These are phyloP conservation scores for Colletotrichum falcatum DNA, from an alignment of 2,329 filamentous ascomycete genomes.

Conservation along the genomic window DNA sequence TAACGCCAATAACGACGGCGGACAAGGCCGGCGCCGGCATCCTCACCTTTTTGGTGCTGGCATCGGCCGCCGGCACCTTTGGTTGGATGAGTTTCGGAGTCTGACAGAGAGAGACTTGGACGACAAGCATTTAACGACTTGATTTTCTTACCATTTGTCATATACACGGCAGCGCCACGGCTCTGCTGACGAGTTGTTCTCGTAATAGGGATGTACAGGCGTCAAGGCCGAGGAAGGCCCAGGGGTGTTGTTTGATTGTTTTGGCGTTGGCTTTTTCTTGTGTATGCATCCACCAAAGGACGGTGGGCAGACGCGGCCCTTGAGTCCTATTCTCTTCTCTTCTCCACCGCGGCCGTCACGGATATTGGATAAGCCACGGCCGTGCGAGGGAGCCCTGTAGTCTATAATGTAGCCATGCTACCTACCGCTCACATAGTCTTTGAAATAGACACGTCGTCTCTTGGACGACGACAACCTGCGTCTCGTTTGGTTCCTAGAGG, in stretches of 20 bases:
- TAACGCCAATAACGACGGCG: slow-evolving; percentile 54
- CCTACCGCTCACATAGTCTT: slow-evolving; percentile 30
- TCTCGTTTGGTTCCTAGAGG: background rate
- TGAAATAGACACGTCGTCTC: slow-evolving; percentile 24
- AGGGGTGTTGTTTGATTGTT: slow-evolving; percentile 40
- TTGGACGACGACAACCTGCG: background rate
- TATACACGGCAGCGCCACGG: slow-evolving; percentile 23
- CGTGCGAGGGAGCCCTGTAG: slow-evolving; percentile 15
- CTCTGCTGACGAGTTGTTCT: slow-evolving; percentile 29
- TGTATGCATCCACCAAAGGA: slow-evolving; percentile 36
- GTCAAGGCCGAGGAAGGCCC: slow-evolving; percentile 29
- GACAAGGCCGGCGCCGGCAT: slow-evolving; percentile 63
- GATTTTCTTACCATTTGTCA: slow-evolving; percentile 21
- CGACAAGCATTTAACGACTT: slow-evolving; percentile 30
- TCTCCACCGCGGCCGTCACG: slow-evolving; percentile 53
- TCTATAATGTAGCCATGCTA: slow-evolving; percentile 39
- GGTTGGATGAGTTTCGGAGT: slow-evolving; percentile 62
- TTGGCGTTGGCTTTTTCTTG: slow-evolving; percentile 43
- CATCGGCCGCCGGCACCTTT: slow-evolving; percentile 55
- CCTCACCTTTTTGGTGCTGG: slow-evolving; percentile 59
- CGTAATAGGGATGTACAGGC: slow-evolving; percentile 35
- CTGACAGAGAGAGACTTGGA: slow-evolving; percentile 42
- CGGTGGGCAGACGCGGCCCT: slow-evolving; percentile 5
- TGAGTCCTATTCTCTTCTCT: slow-evolving; percentile 50
- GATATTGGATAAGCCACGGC: background rate